phyloP scores from a whole-genome alignment of 305 asterid genomes.

The Fraxinus velutina region DNA sequence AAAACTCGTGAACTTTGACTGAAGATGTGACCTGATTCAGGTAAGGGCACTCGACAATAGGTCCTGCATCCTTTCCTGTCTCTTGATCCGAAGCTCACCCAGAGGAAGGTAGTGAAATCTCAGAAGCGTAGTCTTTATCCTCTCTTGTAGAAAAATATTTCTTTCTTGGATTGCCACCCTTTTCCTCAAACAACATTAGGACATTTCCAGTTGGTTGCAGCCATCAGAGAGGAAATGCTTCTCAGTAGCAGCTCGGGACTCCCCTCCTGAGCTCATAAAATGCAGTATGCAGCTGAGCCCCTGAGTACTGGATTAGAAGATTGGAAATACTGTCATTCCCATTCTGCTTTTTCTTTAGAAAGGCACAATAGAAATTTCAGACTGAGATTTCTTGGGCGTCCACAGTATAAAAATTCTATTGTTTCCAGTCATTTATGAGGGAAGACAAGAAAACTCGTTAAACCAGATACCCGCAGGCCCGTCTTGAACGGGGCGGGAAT shows the following conservation, averaged over 20 bases:
- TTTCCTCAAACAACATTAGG: constrained; percentile 46
- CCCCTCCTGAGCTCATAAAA: background rate
- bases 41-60: constrained; percentile 37
- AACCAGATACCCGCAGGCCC: background rate
- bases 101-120: constrained; percentile 36
- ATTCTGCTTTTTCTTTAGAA: background rate
- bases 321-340: background rate
- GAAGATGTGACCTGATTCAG: constrained; percentile 42
- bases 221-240: constrained; percentile 40
- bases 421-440: background rate
- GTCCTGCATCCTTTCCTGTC: constrained; percentile 18
- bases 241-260: background rate
- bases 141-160: constrained; percentile 34
- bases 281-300: background rate
- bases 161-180: constrained; percentile 44
- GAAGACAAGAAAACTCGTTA: background rate
- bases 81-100: constrained; percentile 29
- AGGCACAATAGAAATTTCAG: background rate
- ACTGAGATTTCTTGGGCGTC: background rate
- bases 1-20: constrained; percentile 37
- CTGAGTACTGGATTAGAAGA: background rate
- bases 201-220: constrained; percentile 38
- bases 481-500: background rate
- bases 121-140: constrained; percentile 36
- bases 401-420: background rate